Conservation (phyloP, 257 asterid species). For the Solanum ossicruentum region DNA sequence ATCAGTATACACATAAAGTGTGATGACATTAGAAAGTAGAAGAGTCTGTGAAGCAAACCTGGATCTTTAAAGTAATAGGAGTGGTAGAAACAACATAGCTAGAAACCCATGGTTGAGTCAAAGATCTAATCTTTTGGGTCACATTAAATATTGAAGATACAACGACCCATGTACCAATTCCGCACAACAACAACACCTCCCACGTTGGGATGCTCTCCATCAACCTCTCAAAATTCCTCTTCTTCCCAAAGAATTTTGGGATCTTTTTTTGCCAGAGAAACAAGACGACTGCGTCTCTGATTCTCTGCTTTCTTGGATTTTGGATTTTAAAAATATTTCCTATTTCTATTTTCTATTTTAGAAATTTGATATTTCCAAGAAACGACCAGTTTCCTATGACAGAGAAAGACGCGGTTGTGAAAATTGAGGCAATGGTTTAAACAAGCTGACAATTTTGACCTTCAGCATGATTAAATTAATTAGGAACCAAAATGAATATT, state of each 20-base stretch:
- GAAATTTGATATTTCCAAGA: not conserved
- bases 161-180: slow-evolving; percentile 56
- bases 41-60: slow-evolving; percentile 30
- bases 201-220: slow-evolving; percentile 56
- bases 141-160: slow-evolving; percentile 52
- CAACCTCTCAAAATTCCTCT: not conserved
- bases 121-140: slow-evolving; percentile 66
- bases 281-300: not conserved
- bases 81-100: slow-evolving; percentile 37
- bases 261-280: not conserved
- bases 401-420: not conserved
- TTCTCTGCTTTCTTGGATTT: not conserved
- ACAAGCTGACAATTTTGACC: too few relatives aligned
- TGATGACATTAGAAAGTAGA: not conserved
- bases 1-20: not conserved
- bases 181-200: slow-evolving; percentile 47
- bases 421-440: too few relatives aligned
- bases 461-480: too few relatives aligned
- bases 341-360: not conserved
- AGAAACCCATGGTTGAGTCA: slow-evolving; percentile 65
- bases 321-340: not conserved
- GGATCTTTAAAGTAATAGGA: slow-evolving; percentile 61
- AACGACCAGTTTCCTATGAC: not conserved
- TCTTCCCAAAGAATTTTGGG: not conserved
- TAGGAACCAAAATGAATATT: too few relatives aligned